phyloP scores from a whole-genome alignment of 345 rosid species.

The Iberis pinnata region DNA sequence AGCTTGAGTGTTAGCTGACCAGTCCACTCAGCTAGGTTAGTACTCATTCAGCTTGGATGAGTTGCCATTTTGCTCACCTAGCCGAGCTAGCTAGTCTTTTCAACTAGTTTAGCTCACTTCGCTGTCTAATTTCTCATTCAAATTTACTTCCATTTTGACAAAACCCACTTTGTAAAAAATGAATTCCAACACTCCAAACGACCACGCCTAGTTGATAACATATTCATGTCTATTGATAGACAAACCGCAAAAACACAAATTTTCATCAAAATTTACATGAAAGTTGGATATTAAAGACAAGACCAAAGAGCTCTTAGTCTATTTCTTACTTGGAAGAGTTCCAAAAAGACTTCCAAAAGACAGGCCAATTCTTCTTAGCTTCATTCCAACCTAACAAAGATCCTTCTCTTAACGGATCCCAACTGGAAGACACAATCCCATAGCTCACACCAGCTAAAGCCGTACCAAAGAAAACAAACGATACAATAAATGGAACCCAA shows the following conservation, averaged over 20 bases:
- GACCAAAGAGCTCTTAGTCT: slow-evolving; percentile 4
- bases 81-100: too few relatives aligned
- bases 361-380: slow-evolving; percentile 93
- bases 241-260: neutral
- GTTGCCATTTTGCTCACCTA: too few relatives aligned
- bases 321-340: slow-evolving; percentile 49
- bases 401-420: slow-evolving; percentile 96
- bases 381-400: slow-evolving; percentile 89
- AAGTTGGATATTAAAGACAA: neutral
- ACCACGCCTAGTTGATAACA: too few relatives aligned
- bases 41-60: too few relatives aligned
- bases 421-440: slow-evolving; percentile 88
- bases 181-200: too few relatives aligned
- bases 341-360: slow-evolving; percentile 87
- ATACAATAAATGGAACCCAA: slow-evolving; percentile 80
- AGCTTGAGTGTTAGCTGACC: too few relatives aligned
- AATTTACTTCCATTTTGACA: too few relatives aligned
- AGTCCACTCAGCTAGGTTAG: too few relatives aligned
- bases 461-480: slow-evolving; percentile 79
- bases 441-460: slow-evolving; percentile 81
- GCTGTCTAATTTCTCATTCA: too few relatives aligned
- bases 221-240: too few relatives aligned
- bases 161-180: too few relatives aligned
- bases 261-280: neutral
- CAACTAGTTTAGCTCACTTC: too few relatives aligned